A percentile compares a stretch with the other conserved stretches of the same genome.
These are phyloP conservation scores for Aspergillus fumigatiaffinis DNA, from an alignment of 2,329 filamentous ascomycete species.

Conservation along the genomic window DNA sequence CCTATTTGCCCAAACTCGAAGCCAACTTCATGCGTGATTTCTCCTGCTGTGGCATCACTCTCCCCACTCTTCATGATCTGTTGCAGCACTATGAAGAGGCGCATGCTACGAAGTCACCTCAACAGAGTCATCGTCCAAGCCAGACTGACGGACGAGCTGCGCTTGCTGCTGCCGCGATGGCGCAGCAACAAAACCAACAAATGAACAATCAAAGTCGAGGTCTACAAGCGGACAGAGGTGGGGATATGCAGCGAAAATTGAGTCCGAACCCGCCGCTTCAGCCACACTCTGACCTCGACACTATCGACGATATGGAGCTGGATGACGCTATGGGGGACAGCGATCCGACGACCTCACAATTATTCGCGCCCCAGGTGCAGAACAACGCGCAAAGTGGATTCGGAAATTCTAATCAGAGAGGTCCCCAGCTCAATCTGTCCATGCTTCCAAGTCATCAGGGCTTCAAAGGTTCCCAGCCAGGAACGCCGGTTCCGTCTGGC, in stretches of 20 bases:
- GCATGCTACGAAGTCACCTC: constrained; percentile 68
- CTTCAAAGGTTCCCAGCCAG: constrained; percentile 78
- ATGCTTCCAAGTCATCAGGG: constrained; percentile 72
- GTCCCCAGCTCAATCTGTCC: constrained; percentile 75
- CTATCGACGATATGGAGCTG: constrained; percentile 94
- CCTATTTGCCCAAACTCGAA: constrained; percentile 92
- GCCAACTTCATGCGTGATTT: constrained; percentile 98
- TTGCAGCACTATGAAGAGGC: constrained; percentile 95
- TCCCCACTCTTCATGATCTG: constrained; percentile 89
- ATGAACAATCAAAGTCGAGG: constrained; percentile 34
- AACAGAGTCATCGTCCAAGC: constrained; percentile 46
- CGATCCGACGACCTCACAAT: constrained; percentile 33
- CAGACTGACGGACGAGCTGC: constrained; percentile 51
- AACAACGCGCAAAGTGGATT: constrained; percentile 63
- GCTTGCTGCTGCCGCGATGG: constrained; percentile 43
- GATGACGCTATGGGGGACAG: constrained; percentile 67
- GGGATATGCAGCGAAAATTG: constrained; percentile 37
- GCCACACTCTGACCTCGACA: constrained; percentile 64
- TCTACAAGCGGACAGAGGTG: constrained; percentile 30
- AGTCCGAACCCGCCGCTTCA: constrained; percentile 29
- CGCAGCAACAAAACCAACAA: constrained; percentile 50
- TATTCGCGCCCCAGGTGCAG: constrained; percentile 60
- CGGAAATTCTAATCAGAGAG: constrained; percentile 50
- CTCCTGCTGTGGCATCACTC: constrained; percentile 83
- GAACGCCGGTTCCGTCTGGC: constrained; percentile 72